Evolutionary conservation across 768 basidiomycete species (phyloP).

Genomic region (Suillus paluster): DNA sequence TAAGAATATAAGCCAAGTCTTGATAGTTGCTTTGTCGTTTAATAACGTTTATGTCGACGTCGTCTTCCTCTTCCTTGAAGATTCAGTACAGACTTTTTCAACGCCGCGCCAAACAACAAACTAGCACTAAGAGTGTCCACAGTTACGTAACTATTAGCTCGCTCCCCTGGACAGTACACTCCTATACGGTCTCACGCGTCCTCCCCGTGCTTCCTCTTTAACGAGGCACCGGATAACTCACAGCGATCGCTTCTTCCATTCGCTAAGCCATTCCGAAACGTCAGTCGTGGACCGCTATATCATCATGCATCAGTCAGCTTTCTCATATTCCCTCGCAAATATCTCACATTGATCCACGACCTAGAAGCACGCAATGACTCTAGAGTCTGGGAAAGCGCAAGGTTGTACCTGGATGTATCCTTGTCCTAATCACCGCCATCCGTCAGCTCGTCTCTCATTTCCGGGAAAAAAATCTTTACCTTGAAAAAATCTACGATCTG

Average conservation of each 20-base stretch:
- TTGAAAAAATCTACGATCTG: constrained; percentile 75
- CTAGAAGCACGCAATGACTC: constrained; percentile 67
- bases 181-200: not conserved
- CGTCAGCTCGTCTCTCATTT: constrained; percentile 11
- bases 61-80: not conserved
- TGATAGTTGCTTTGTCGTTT: too few species aligned
- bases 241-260: constrained; percentile 30
- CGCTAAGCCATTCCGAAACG: constrained; percentile 55
- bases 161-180: not conserved
- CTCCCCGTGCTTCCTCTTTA: not conserved
- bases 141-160: constrained; percentile 8
- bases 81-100: constrained; percentile 6
- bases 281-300: constrained; percentile 62
- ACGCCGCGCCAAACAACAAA: not conserved
- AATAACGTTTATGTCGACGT: not conserved
- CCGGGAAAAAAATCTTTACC: constrained; percentile 41
- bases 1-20: too few species aligned
- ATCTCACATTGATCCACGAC: constrained; percentile 62
- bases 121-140: not conserved
- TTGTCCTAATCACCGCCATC: constrained; percentile 48
- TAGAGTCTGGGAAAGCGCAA: constrained; percentile 66
- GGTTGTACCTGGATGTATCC: constrained; percentile 70
- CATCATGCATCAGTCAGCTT: not conserved
- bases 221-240: not conserved
- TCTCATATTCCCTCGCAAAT: constrained; percentile 8